A percentile compares a stretch with the other conserved stretches of the same genome.
phyloP scores from a whole-genome alignment of 2,329 filamentous ascomycete genomes.

The Venturiaceae sp. region DNA sequence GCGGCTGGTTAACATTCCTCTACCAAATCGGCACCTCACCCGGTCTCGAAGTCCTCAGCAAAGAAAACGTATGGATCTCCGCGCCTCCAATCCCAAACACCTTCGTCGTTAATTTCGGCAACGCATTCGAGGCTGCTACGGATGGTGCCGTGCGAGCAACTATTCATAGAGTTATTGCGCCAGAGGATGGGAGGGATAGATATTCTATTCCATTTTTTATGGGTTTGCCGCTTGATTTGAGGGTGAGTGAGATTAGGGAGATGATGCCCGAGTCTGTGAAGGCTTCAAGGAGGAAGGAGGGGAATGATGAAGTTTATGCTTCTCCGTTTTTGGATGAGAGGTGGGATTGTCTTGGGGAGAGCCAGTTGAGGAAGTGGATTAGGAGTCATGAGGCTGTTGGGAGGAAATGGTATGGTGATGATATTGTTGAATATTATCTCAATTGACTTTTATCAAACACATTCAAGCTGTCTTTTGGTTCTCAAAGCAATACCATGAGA shows the following conservation, averaged over 20 bases:
- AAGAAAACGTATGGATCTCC: conserved; percentile 39
- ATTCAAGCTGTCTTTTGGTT: too few relatives aligned
- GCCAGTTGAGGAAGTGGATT: conserved; percentile 26
- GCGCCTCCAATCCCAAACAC: conserved; percentile 38
- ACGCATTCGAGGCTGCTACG: conserved; percentile 49
- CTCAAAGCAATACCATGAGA: too few relatives aligned
- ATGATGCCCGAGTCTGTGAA: conserved; percentile 19
- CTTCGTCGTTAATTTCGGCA: conserved; percentile 48
- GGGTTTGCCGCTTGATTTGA: conserved; percentile 24
- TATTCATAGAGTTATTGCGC: conserved; percentile 27
- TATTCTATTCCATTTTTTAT: conserved; percentile 30
- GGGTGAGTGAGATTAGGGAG: conserved; percentile 30
- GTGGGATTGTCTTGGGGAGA: conserved; percentile 26
- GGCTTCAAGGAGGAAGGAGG: conserved; percentile 12
- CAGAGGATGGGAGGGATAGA: neutral
- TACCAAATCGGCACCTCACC: conserved; percentile 45
- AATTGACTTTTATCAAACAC: too few relatives aligned
- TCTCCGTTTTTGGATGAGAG: conserved; percentile 19
- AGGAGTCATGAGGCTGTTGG: conserved; percentile 24
- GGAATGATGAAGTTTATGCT: conserved; percentile 10
- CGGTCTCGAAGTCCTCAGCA: conserved; percentile 43
- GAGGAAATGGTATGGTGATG: conserved; percentile 25
- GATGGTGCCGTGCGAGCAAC: conserved; percentile 45
- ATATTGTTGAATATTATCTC: conserved; percentile 1
- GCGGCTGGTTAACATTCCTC: conserved; percentile 56